These are phyloP conservation scores for Leptosphaerulina australis DNA, from an alignment of 2,329 filamentous ascomycete genomes.

Conservation along the genomic window DNA sequence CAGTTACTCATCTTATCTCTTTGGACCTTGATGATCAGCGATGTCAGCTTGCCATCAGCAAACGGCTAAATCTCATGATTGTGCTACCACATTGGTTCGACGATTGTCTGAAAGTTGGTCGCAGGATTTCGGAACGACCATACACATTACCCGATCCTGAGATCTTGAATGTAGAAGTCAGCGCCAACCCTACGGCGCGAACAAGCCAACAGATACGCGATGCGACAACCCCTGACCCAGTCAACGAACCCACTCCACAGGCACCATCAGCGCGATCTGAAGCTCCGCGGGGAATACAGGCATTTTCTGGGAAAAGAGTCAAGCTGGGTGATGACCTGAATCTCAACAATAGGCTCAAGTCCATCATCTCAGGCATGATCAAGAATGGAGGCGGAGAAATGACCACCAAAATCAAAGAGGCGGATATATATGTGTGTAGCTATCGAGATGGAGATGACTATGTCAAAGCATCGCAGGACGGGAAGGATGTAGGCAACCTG, in stretches of 20 bases:
- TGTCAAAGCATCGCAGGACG: slow-evolving; percentile 72
- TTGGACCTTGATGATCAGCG: slow-evolving; percentile 76
- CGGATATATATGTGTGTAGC: slow-evolving; percentile 85
- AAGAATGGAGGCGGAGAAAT: slow-evolving; percentile 72
- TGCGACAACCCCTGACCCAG: slow-evolving; percentile 42
- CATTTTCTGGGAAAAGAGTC: slow-evolving; percentile 79
- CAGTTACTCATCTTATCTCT: slow-evolving; percentile 89
- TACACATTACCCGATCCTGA: slow-evolving; percentile 87
- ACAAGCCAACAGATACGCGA: slow-evolving; percentile 49
- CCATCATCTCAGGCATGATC: slow-evolving; percentile 74
- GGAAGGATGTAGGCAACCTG: slow-evolving; percentile 87
- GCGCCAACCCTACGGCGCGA: slow-evolving; percentile 53
- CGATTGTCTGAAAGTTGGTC: slow-evolving; percentile 91
- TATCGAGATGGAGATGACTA: slow-evolving; percentile 85
- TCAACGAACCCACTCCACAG: slow-evolving; percentile 29
- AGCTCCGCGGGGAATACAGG: slow-evolving; percentile 51
- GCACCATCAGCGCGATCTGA: slow-evolving; percentile 29
- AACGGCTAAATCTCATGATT: slow-evolving; percentile 74
- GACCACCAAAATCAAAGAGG: slow-evolving; percentile 68
- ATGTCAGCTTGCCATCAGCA: slow-evolving; percentile 66
- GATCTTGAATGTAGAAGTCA: slow-evolving; percentile 60
- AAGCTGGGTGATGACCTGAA: slow-evolving; percentile 77
- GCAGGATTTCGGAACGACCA: slow-evolving; percentile 84
- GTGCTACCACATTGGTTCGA: slow-evolving; percentile 98
- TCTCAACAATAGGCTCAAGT: slow-evolving; percentile 69